These are phyloP conservation scores for Botrytis fabae DNA, from an alignment of 2,329 filamentous ascomycete genomes.

Conservation along the genomic window DNA sequence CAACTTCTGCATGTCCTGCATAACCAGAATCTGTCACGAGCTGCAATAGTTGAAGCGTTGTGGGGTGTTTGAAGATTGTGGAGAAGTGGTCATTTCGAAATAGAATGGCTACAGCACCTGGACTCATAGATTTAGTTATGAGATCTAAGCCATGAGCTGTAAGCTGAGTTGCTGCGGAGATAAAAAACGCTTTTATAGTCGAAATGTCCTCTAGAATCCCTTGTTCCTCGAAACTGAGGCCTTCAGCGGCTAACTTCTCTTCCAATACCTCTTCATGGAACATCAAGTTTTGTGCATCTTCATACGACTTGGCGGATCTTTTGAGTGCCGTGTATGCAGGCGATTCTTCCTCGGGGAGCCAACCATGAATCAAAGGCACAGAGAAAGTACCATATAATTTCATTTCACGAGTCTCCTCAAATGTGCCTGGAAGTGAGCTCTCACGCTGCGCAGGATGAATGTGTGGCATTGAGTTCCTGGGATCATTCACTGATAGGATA, in stretches of 20 bases:
- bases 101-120: constrained; percentile 82
- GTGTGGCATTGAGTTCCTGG: constrained; percentile 53
- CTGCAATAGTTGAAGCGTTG: constrained; percentile 72
- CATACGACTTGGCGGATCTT: constrained; percentile 78
- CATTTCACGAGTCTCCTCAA: constrained; percentile 87
- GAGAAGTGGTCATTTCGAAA: constrained; percentile 98
- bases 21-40: constrained; percentile 94
- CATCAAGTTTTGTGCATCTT: constrained; percentile 86
- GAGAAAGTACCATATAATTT: constrained; percentile 86
- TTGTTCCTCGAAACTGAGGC: constrained; percentile 72
- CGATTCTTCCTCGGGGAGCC: constrained; percentile 72
- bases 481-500: constrained; percentile 33
- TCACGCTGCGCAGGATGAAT: constrained; percentile 53
- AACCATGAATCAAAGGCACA: constrained; percentile 88
- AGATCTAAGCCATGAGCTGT: constrained; percentile 78
- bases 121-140: constrained; percentile 67
- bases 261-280: constrained; percentile 90
- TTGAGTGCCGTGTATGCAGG: constrained; percentile 68
- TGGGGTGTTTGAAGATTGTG: constrained; percentile 85
- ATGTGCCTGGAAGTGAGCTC: constrained; percentile 64
- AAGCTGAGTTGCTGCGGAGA: constrained; percentile 79
- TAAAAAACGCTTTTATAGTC: constrained; percentile 81
- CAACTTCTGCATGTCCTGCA: constrained; percentile 80
- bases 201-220: constrained; percentile 78
- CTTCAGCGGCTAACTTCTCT: constrained; percentile 64